phyloP scores from a whole-genome alignment of 768 basidiomycete species.

The Lentinula guzmanii region DNA sequence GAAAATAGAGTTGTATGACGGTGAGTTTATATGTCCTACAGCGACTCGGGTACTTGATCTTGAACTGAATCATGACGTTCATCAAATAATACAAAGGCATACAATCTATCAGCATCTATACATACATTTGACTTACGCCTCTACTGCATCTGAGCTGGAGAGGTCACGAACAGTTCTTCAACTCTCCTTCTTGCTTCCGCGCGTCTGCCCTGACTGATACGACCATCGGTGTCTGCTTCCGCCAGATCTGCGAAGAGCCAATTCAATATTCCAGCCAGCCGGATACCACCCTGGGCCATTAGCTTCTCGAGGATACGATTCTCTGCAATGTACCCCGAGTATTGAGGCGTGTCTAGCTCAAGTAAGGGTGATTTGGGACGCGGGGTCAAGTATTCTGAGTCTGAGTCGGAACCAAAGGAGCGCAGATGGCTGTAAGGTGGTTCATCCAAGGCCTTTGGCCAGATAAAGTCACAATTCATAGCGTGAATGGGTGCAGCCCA shows the following conservation, averaged over 20 bases:
- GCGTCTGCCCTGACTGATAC: not conserved
- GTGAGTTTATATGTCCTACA: not conserved
- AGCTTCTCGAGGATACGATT: constrained; percentile 75
- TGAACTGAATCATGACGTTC: not conserved
- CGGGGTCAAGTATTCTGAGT: constrained; percentile 1
- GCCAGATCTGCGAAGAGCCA: constrained; percentile 47
- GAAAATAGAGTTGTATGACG: not conserved
- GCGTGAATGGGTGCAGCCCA: constrained; percentile 72
- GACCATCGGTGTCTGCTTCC: not conserved
- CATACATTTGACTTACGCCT: not conserved
- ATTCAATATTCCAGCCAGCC: constrained; percentile 82
- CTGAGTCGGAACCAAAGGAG: constrained; percentile 4
- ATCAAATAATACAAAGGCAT: not conserved
- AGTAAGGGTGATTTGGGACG: constrained; percentile 27
- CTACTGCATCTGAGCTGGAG: not conserved
- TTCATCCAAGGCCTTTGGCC: constrained; percentile 66
- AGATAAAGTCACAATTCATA: constrained; percentile 79
- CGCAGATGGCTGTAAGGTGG: constrained; percentile 28
- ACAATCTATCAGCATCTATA: not conserved
- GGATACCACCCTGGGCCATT: constrained; percentile 75
- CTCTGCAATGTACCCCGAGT: constrained; percentile 62
- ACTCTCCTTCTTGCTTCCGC: not conserved
- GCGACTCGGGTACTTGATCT: not conserved
- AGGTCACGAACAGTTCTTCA: not conserved
- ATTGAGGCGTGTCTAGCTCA: constrained; percentile 79